Evolutionary conservation across 2,329 filamentous ascomycete species (phyloP).

Genomic region (Phyllosticta citribraziliensis): DNA sequence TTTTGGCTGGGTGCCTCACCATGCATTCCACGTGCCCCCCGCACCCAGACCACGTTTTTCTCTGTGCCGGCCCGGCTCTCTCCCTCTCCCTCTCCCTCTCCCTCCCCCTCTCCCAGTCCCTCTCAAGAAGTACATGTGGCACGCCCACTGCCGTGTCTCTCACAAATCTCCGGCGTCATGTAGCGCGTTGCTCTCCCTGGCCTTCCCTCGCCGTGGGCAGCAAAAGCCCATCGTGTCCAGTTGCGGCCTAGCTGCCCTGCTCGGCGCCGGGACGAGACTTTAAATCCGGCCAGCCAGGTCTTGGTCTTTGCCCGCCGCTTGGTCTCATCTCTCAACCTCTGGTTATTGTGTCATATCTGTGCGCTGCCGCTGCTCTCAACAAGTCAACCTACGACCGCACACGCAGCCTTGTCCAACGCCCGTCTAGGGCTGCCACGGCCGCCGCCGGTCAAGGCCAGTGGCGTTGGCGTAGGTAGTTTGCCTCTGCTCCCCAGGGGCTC

Average conservation of each 20-base stretch:
- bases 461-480: neutral
- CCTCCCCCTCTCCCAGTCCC: neutral
- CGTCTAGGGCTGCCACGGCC: neutral
- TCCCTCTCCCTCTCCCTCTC: neutral
- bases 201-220: neutral
- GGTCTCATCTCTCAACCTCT: neutral
- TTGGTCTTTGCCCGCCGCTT: neutral
- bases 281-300: neutral
- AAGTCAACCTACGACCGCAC: neutral
- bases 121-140: neutral
- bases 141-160: too few species aligned
- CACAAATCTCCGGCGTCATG: neutral
- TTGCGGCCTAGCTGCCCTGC: neutral
- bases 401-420: neutral
- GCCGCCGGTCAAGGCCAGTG: neutral
- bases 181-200: too few species aligned
- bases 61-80: neutral
- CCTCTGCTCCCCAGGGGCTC: neutral
- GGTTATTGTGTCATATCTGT: neutral
- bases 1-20: constrained; percentile 2
- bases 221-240: neutral
- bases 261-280: neutral
- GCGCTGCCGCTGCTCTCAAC: neutral
- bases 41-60: constrained; percentile 9
- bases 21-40: constrained; percentile 9